Evolutionary conservation across 345 rosid species (phyloP).

Genomic region (Noccaea caerulescens): DNA sequence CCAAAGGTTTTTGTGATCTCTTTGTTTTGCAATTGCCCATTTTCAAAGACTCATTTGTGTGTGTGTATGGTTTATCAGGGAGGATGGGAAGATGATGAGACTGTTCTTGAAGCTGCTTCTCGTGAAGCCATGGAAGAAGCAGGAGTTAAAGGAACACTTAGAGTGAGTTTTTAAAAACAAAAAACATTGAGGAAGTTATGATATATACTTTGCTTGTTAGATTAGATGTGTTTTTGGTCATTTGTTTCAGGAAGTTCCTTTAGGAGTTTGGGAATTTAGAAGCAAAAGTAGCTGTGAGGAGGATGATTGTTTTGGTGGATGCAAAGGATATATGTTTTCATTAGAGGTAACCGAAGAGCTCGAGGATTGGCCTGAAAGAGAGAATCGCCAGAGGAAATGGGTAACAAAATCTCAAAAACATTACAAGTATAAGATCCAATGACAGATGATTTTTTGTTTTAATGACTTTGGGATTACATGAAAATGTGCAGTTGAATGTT

Average conservation of each 20-base stretch:
- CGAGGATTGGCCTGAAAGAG: slow-evolving; percentile 78
- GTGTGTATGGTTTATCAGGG: slow-evolving; percentile 53
- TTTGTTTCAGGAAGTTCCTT: slow-evolving; percentile 60
- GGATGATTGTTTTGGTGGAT: slow-evolving; percentile 40
- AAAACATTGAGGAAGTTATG: background rate
- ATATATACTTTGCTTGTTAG: background rate
- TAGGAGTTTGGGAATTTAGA: slow-evolving; percentile 60
- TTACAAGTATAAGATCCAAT: background rate
- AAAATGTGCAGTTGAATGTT: slow-evolving; percentile 52
- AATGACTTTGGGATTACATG: background rate
- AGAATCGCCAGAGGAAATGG: slow-evolving; percentile 68
- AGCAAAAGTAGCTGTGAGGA: slow-evolving; percentile 44
- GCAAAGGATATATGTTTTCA: slow-evolving; percentile 48
- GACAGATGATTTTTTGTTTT: background rate
- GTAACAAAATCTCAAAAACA: slow-evolving; percentile 42
- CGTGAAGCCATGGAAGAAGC: slow-evolving; percentile 98
- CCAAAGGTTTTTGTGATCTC: slow-evolving; percentile 60
- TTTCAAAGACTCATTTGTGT: background rate
- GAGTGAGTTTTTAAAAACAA: slow-evolving; percentile 49
- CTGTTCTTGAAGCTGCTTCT: slow-evolving; percentile 78
- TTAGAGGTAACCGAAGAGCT: slow-evolving; percentile 76
- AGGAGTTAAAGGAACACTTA: slow-evolving; percentile 78
- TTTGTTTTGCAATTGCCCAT: slow-evolving; percentile 1
- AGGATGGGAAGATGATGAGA: slow-evolving; percentile 98
- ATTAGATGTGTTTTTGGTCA: slow-evolving; percentile 6